phyloP scores from a whole-genome alignment of 225 moss, liverwort and hornwort genomes.

The Thuidium tamariscinum region DNA sequence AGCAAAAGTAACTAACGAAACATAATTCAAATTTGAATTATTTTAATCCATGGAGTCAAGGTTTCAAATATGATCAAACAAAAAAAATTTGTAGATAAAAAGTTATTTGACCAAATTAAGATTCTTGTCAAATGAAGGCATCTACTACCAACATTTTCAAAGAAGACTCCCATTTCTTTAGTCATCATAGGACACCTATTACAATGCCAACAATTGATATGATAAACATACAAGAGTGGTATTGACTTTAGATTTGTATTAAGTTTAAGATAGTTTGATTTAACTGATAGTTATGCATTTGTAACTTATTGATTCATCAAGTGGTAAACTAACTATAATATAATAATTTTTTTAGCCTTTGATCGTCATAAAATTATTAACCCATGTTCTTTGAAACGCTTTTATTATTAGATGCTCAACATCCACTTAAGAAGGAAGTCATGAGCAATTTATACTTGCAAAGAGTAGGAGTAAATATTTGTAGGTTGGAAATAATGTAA shows the following conservation, averaged over 20 bases:
- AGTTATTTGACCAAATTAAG: neutral
- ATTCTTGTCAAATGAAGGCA: neutral
- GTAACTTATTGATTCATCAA: neutral
- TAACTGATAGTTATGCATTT: neutral
- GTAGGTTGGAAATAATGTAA: too few relatives aligned
- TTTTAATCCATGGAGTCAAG: rapidly evolving
- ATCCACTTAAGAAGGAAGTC: neutral
- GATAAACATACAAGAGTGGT: neutral
- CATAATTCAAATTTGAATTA: neutral
- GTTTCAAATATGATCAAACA: neutral
- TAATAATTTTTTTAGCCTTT: neutral
- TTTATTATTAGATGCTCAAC: neutral
- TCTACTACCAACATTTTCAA: neutral
- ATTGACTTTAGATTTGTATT: neutral
- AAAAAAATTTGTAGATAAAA: neutral
- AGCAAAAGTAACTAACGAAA: neutral
- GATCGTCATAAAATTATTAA: neutral
- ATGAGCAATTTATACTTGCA: neutral
- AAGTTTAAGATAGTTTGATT: neutral
- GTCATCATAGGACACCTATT: neutral
- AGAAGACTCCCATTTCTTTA: rapidly evolving
- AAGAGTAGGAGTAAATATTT: neutral
- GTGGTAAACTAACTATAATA: neutral
- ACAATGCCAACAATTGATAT: neutral
- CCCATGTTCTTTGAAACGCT: rapidly evolving